Evolutionary conservation across 768 basidiomycete species (phyloP).

Genomic region (Russula griseocarnosa): DNA sequence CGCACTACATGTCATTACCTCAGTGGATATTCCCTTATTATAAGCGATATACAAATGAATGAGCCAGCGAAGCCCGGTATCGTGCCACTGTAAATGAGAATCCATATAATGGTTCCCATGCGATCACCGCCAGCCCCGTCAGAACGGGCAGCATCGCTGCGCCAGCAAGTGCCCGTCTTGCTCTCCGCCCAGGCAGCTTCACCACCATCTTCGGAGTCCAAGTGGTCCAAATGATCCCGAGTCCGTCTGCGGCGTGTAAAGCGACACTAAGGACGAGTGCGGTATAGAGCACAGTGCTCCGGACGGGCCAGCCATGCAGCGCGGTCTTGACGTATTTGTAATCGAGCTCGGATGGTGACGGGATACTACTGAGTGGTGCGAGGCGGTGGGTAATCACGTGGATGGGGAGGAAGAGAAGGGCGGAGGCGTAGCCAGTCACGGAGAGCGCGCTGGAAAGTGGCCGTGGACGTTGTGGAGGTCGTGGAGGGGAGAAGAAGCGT

Average conservation of each 20-base stretch:
- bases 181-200: conserved; percentile 33
- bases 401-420: conserved; percentile 57
- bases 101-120: conserved; percentile 54
- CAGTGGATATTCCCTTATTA: conserved; percentile 25
- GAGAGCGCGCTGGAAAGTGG: conserved; percentile 46
- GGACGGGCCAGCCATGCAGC: conserved; percentile 55
- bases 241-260: conserved; percentile 63
- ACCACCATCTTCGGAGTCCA: conserved; percentile 37
- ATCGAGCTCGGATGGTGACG: conserved; percentile 67
- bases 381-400: conserved; percentile 69
- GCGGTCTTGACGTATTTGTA: conserved; percentile 80
- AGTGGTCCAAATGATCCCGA: conserved; percentile 48
- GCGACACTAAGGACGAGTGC: conserved; percentile 54
- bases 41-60: conserved; percentile 47
- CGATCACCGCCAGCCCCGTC: conserved; percentile 51
- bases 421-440: conserved; percentile 58
- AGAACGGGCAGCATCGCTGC: conserved; percentile 50
- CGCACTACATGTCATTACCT: neutral
- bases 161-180: conserved; percentile 36
- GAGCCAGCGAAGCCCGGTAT: conserved; percentile 48
- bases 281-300: conserved; percentile 59
- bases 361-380: conserved; percentile 45
- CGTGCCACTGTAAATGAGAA: conserved; percentile 49
- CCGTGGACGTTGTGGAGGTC: conserved; percentile 35
- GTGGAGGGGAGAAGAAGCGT: conserved; percentile 46